Evolutionary conservation across 176 grass and related monocot species (phyloP).

Genomic region (Ananas comosus): DNA sequence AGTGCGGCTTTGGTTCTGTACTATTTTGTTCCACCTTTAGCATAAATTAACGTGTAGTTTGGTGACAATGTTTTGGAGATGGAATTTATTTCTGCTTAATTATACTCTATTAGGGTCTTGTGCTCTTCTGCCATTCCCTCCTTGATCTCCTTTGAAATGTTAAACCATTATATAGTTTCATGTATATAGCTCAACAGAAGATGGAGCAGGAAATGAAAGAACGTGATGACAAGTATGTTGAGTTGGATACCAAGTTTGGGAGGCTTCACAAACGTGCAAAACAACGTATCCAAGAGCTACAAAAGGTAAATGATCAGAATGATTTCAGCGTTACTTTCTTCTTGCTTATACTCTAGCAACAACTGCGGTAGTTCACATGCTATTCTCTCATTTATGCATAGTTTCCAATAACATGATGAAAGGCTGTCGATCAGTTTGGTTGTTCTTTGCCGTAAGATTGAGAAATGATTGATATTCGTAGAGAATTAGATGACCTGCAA

Average conservation of each 20-base stretch:
- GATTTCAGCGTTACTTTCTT: not conserved
- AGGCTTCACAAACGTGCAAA: slow-evolving; percentile 98
- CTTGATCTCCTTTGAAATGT: slow-evolving; percentile 5
- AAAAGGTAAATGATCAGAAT: slow-evolving; percentile 56
- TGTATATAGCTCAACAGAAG: slow-evolving; percentile 78
- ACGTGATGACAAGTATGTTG: slow-evolving; percentile 79
- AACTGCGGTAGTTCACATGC: not conserved
- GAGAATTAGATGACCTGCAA: not conserved
- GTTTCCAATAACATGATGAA: not conserved
- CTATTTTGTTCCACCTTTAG: too few species aligned
- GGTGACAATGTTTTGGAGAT: too few species aligned
- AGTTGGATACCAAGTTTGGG: slow-evolving; percentile 84
- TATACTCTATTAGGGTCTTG: not conserved
- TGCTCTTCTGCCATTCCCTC: not conserved
- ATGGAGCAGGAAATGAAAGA: slow-evolving; percentile 90
- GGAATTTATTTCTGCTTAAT: too few species aligned
- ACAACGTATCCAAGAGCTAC: slow-evolving; percentile 91
- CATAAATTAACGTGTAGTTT: too few species aligned
- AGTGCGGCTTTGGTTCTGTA: too few species aligned
- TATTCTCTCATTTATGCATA: too few species aligned
- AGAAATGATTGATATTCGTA: not conserved
- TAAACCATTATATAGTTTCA: slow-evolving; percentile 46
- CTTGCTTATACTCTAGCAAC: not conserved
- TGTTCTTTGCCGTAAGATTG: not conserved
- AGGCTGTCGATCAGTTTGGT: not conserved